phyloP scores from a whole-genome alignment of 441 rosid genomes.

The Syzygium malaccense region DNA sequence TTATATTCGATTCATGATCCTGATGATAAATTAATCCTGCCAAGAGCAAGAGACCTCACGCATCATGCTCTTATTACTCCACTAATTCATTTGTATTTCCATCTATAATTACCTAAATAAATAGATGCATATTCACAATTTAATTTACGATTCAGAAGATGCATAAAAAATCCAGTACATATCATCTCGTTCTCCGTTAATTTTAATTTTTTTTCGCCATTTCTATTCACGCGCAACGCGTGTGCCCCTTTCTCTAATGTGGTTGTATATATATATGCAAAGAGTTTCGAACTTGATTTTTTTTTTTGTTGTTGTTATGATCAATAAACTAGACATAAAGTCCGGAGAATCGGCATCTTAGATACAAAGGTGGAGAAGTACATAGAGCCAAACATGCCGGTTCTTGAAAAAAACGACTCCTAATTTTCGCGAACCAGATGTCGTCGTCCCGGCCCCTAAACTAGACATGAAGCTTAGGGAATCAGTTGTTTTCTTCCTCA shows the following conservation, averaged over 20 bases:
- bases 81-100: background rate
- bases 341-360: background rate
- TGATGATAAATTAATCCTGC: background rate
- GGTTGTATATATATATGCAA: background rate
- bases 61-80: background rate
- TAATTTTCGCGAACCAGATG: background rate
- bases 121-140: background rate
- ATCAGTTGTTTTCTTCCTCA: background rate
- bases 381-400: background rate
- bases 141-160: background rate
- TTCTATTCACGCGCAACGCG: background rate
- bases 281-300: too few relatives aligned
- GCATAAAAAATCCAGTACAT: background rate
- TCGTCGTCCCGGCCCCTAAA: background rate
- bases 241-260: background rate
- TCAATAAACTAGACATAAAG: background rate
- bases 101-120: background rate
- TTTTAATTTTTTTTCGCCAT: background rate
- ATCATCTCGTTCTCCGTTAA: background rate
- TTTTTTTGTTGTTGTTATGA: background rate
- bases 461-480: background rate
- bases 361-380: background rate
- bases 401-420: fast-evolving
- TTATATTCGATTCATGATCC: background rate
- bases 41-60: background rate